These are phyloP conservation scores for Zygosaccharomyces pseudobailii DNA, from an alignment of 1,139 yeast species.

Conservation along the genomic window DNA sequence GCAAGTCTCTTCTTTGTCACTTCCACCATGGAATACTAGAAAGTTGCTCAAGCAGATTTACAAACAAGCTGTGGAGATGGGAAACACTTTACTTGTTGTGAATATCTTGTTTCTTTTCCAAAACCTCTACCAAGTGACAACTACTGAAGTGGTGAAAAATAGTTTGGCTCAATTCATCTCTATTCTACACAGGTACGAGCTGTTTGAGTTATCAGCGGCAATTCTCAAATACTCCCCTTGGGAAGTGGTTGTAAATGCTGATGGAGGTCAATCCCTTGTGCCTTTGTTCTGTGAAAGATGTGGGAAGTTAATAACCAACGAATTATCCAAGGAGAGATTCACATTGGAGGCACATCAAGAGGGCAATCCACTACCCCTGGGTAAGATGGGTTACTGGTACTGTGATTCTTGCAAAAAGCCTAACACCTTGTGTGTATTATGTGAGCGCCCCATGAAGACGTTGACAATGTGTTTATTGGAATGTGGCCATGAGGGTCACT, in stretches of 20 bases:
- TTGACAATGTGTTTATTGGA: slow-evolving; percentile 58
- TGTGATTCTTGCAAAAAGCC: slow-evolving; percentile 64
- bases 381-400: slow-evolving; percentile 69
- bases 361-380: slow-evolving; percentile 10
- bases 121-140: slow-evolving; percentile 25
- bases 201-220: slow-evolving; percentile 34
- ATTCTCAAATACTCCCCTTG: slow-evolving; percentile 32
- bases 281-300: slow-evolving; percentile 70
- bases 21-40: slow-evolving; percentile 32
- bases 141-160: slow-evolving; percentile 25
- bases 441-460: slow-evolving; percentile 75
- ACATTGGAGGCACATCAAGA: slow-evolving; percentile 23
- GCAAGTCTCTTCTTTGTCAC: not conserved
- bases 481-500: slow-evolving; percentile 90
- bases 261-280: slow-evolving; percentile 41
- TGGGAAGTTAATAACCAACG: slow-evolving; percentile 59
- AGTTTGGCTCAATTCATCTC: slow-evolving; percentile 31
- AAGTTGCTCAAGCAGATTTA: slow-evolving; percentile 28
- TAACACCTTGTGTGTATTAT: slow-evolving; percentile 71
- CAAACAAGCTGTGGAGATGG: slow-evolving; percentile 30
- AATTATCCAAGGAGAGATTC: slow-evolving; percentile 44
- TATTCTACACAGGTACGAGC: slow-evolving; percentile 31
- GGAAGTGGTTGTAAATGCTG: slow-evolving; percentile 30
- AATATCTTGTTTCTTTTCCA: slow-evolving; percentile 28
- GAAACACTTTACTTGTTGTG: slow-evolving; percentile 29